Base-by-base conservation (phyloP, 805 yeast species). In the Nakazawaea wickerhamii region DNA sequence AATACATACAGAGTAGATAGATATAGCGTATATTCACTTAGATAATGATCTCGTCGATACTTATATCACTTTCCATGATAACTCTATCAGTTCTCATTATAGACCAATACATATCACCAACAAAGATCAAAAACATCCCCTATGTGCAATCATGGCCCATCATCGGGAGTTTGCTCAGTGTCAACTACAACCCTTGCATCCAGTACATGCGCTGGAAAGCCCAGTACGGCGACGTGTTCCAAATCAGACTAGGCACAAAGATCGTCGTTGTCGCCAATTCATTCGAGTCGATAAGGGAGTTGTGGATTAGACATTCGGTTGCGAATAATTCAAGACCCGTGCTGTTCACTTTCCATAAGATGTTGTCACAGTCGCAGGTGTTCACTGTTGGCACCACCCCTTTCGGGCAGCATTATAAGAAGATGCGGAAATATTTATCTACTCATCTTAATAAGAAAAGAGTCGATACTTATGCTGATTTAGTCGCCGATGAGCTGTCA, bases 381-480 rank as follows among this genome's bases (percentile, higher is more conserved):
- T 75, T 70, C 49, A 81, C 87, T 0, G 66, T 81, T 14, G 87
- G 87, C 0, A 76, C 84, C 1, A 79, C 84, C 0, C 86, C 86
- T 1, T 70, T 64, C 45, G 74, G 81, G 1, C 59, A 55, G 0
- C 61, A 75, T 2, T 80, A 63, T 49, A 58, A 64, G 38, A 59
- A 56, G 38, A 69, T 72, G 54, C 70, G 77, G 51, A 78, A 76
- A 53, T 62, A 67, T 27, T 57, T 79, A 35, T 61, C 78, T 1
- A 63, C 63, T 47, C 54, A 62, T n/a, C 58, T 80, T 45, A 67
- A 72, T 36, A 61, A 57, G 28, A 58, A 56, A 34, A 60, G 57
- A 27, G 64, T 69, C 9, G 61, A 57, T 6, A 45, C 53, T 5
- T 55, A 63, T 36, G 49, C 63, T 1, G 47, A 40, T 0, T 50